A percentile compares a stretch with the other conserved stretches of the same genome.
phyloP scores from a whole-genome alignment of 768 basidiomycete species.

The Lactifluus piperatus region DNA sequence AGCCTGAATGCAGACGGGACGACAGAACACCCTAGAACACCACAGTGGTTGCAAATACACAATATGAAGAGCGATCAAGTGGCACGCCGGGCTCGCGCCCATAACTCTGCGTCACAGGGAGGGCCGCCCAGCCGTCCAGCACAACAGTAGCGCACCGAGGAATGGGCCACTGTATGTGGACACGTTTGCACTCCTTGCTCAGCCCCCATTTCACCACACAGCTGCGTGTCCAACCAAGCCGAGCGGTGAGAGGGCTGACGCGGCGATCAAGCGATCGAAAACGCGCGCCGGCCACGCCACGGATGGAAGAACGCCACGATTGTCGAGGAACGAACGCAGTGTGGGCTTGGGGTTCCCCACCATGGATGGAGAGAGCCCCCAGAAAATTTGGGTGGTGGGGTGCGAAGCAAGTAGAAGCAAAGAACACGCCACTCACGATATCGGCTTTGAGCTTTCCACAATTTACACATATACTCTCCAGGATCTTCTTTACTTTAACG shows the following conservation, averaged over 20 bases:
- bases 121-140: constrained; percentile 41
- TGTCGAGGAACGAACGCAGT: constrained; percentile 66
- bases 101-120: constrained; percentile 70
- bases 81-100: constrained; percentile 47
- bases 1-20: constrained; percentile 38
- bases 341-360: constrained; percentile 94
- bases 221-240: constrained; percentile 79
- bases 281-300: constrained; percentile 70
- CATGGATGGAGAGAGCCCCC: constrained; percentile 89
- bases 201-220: constrained; percentile 96
- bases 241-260: constrained; percentile 58
- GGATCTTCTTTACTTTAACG: constrained; percentile 98
- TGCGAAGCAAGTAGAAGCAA: constrained; percentile 86
- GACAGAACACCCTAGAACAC: constrained; percentile 20
- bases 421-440: constrained; percentile 78
- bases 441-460: constrained; percentile 98
- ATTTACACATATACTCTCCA: constrained; percentile 98
- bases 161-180: constrained; percentile 24
- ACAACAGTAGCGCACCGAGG: constrained; percentile 31
- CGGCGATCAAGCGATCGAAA: constrained; percentile 95
- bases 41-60: constrained; percentile 20
- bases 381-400: constrained; percentile 94
- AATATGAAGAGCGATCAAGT: constrained; percentile 51
- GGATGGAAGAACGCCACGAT: constrained; percentile 80
- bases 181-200: constrained; percentile 84